Evolutionary conservation across 2,329 filamentous ascomycete genomes (phyloP).

Genomic region (Cytospora mali): DNA sequence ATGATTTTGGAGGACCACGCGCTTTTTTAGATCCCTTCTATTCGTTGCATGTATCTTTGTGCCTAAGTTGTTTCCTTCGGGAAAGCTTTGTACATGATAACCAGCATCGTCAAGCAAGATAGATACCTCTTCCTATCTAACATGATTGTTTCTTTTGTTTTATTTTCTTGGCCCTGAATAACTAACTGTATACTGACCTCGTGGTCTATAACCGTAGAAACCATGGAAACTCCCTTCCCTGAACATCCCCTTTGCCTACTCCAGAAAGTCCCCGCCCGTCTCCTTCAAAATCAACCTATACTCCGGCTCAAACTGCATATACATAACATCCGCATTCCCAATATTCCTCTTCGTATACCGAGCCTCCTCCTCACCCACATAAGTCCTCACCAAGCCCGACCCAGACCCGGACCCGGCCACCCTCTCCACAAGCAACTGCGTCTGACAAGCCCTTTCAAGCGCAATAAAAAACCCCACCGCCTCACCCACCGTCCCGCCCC

Average conservation of each 20-base stretch:
- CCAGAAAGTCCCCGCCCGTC: constrained; percentile 4
- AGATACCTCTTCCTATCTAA: constrained; percentile 6
- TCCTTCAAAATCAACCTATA: constrained; percentile 13
- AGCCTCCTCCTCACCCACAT: constrained; percentile 47
- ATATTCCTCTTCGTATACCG: constrained; percentile 34
- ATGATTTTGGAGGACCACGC: not conserved
- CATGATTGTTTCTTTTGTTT: not conserved
- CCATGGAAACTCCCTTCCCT: no score
- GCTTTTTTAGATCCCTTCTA: not conserved
- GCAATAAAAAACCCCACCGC: constrained; percentile 69
- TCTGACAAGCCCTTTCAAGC: constrained; percentile 67
- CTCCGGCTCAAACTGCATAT: constrained; percentile 20
- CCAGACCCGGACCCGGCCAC: constrained; percentile 42
- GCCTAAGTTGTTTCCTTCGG: not conserved
- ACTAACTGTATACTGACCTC: no score
- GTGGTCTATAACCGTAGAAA: no score
- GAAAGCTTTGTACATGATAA: not conserved
- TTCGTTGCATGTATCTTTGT: not conserved
- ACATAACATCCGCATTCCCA: constrained; percentile 11
- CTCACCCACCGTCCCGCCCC: constrained; percentile 70
- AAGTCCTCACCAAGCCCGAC: constrained; percentile 36
- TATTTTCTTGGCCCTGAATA: no score
- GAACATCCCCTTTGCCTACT: not conserved
- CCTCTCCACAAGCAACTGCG: constrained; percentile 68
- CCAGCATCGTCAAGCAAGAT: not conserved